These are phyloP conservation scores for Marasmius fiardii DNA, from an alignment of 1,284 basidiomycete species.

Conservation along the genomic window DNA sequence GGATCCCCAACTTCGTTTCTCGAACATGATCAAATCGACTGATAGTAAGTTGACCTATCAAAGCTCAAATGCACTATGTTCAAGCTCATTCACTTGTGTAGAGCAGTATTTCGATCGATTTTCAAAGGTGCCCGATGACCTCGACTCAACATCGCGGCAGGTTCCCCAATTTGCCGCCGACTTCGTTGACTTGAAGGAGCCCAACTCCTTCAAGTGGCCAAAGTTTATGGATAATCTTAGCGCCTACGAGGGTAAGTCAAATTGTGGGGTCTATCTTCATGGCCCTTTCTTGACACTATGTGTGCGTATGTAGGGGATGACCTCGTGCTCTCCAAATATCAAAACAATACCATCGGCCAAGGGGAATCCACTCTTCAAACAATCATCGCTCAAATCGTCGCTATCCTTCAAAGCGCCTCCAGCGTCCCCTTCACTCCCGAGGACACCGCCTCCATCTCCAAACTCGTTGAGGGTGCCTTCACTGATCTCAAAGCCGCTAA, in stretches of 20 bases:
- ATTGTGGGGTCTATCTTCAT: background rate
- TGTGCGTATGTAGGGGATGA: slow-evolving; percentile 1
- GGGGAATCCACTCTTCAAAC: background rate
- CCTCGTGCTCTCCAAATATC: slow-evolving; percentile 3
- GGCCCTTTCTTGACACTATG: background rate
- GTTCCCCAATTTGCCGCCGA: background rate
- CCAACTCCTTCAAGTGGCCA: slow-evolving; percentile 2
- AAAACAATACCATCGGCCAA: slow-evolving; percentile 2
- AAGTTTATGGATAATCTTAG: background rate
- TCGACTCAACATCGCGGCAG: background rate
- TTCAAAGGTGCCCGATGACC: background rate
- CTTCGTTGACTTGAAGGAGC: background rate
- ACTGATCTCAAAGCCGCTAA: slow-evolving; percentile 3
- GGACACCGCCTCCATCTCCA: background rate
- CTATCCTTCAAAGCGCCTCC: background rate
- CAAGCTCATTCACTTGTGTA: no score
- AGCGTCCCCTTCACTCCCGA: background rate
- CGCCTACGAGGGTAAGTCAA: slow-evolving; percentile 1
- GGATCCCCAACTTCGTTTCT: no score
- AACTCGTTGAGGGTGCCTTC: background rate
- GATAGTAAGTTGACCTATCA: background rate
- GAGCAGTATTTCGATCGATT: background rate
- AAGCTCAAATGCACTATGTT: background rate
- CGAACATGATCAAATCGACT: no score
- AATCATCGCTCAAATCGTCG: slow-evolving; percentile 2